phyloP scores from a whole-genome alignment of 208 protist species.

The Acanthamoeba healyi region DNA sequence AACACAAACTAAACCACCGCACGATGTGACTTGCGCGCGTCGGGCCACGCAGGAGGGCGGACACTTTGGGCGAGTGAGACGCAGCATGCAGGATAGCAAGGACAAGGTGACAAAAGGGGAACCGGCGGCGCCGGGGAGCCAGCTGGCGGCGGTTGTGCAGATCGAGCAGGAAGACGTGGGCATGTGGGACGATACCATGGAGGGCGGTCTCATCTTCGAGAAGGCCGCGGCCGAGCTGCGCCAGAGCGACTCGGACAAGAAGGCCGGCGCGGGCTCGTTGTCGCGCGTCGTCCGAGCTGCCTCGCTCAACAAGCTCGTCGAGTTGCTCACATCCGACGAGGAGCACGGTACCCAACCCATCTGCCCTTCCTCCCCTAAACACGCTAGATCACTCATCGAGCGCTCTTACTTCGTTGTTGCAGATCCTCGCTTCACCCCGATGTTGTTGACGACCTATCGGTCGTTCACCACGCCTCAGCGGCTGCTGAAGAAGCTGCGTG shows the following conservation, averaged over 20 bases:
- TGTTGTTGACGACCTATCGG: constrained; percentile 69
- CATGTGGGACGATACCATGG: neutral
- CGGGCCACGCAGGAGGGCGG: neutral
- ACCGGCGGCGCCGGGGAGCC: no score
- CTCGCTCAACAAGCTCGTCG: constrained; percentile 76
- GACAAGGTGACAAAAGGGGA: neutral
- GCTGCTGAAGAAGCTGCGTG: constrained; percentile 66
- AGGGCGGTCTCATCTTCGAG: neutral
- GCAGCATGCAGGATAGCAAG: neutral
- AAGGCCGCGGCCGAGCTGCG: neutral
- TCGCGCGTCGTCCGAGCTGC: constrained; percentile 31
- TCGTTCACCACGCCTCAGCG: constrained; percentile 58
- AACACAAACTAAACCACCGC: no score
- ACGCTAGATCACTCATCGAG: no score
- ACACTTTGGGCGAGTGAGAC: neutral
- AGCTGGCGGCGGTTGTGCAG: neutral
- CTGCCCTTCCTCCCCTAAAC: no score
- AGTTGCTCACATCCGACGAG: constrained; percentile 62
- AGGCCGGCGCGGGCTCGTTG: neutral
- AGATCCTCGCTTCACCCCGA: constrained; percentile 19
- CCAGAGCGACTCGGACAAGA: neutral
- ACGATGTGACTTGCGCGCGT: no score
- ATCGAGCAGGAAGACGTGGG: neutral
- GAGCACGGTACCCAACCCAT: constrained; percentile 35
- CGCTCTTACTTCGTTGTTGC: no score